Base-by-base conservation (phyloP, 306 rosid species). In the Cucurbita pepo region DNA sequence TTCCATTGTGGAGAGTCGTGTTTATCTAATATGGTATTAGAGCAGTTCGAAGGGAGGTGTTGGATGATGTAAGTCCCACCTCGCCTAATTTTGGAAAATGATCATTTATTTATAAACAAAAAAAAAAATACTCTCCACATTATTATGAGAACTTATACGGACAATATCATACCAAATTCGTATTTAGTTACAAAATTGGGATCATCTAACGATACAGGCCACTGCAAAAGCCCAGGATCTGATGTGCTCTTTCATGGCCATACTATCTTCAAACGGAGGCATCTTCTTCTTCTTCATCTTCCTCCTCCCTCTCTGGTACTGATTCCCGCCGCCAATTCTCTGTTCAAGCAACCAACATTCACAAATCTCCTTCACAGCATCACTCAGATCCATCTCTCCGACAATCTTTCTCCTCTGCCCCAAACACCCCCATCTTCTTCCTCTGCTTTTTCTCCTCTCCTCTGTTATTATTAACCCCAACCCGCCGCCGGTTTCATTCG, bases 221-320 rank as follows among this genome's bases (percentile, higher is more conserved):
- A 90, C 90, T 15, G 90, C 91, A 74, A 76, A 73, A 71, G 95
- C 96, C 96, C 96, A 86, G 25, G 85, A 77, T 86, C 74, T 90
- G 70, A 90, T 87, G 76, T 86, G 90, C 69, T 83, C 77, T 71
- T 90, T 90, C 95, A 90, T 90, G 10, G 91, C 90, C 30, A 54
- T 79, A 25, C 77, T 82, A 67, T 88, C 91, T 14, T 78, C 76
- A 13, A 85, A 25, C 4, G 89, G 77, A 79, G 83, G 85, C 85
- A 84, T 44, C 50, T 56, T 69, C 74, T 25, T 73, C 62, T 56
- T 56, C 37, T 59, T 21, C 38, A 10, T 56, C 62, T 30, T 30
- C 34, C 34, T 30, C 34, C 34, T 2, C 34, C 34, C 3, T 30
- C 36, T 22, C 62, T 22, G 16, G 30, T 21, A 56, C 25, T 10